Base-by-base conservation (phyloP, 345 rosid species). In the Eucalyptus polybractea region DNA sequence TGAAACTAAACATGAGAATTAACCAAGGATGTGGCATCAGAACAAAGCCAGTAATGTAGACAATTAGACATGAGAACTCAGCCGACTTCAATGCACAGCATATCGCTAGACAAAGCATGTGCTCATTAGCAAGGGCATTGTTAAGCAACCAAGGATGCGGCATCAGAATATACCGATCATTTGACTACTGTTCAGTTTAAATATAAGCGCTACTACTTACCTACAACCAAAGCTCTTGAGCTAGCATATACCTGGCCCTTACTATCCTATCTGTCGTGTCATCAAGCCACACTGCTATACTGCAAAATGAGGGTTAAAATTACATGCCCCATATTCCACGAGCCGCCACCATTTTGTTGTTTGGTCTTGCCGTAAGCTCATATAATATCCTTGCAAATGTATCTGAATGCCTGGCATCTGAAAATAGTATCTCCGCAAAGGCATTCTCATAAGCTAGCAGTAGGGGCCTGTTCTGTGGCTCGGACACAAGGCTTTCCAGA, bases 281-380 rank as follows among this genome's bases (percentile, higher is more conserved):
- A 67, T 67, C 42, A 80, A 86, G 89, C 89, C 65, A 88, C 58
- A 50, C 85, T 6, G 47, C 85, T 76, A n/a, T 50, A 88, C 56
- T 50, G 27, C 51, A 19, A 33, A 33, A 33, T 33, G 33, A 65
- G 45, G 80, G 90, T 86, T 67, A 42, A 86, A 87, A 88, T 91
- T 93, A 95, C 99, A 97, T 93, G 53, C 99, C 98, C 99, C 99
- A 98, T 80, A 98, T 92, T 89, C 98, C 99, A 24, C 97, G 94
- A 86, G 99, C 96, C 16, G 97, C 95, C 51, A 94, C 94, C 42
- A 94, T 93, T 94, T 97, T 96, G 97, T 93, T 97, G 93, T 93
- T 97, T 19, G 99, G 98, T 90, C 97, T 95, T 67, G 99, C 95
- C 25, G 99, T 98, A 76, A 97, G 93, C 91, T 97, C 99, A 81